These are phyloP conservation scores for Nitzschia sp. DNA, from an alignment of 108 stramenopile species.

Conservation along the genomic window DNA sequence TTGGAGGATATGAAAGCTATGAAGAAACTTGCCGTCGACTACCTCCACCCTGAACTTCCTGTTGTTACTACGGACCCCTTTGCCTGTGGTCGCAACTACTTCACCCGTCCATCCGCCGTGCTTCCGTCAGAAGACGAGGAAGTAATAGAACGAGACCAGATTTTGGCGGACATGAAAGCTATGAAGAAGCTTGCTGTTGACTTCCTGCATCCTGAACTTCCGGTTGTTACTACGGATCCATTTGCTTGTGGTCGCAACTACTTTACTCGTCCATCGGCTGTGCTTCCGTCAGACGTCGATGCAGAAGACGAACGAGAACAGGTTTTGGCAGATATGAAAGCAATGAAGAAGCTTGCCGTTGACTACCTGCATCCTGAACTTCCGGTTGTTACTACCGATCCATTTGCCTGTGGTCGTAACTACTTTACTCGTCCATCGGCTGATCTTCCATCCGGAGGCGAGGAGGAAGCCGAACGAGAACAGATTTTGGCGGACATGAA, in stretches of 20 bases:
- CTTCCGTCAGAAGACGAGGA: constrained; percentile 4
- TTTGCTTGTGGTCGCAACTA: constrained; percentile 53
- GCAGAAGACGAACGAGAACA: constrained; percentile 51
- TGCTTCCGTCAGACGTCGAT: constrained; percentile 24
- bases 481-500: constrained; percentile 22
- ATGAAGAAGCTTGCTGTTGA: constrained; percentile 24
- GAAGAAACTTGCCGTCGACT: constrained; percentile 35
- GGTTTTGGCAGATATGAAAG: constrained; percentile 53
- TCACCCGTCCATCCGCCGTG: constrained; percentile 53
- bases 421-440: constrained; percentile 65
- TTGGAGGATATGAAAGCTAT: constrained; percentile 52
- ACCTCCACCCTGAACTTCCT: constrained; percentile 42
- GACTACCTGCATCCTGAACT: constrained; percentile 42
- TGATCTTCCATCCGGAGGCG: constrained; percentile 3
- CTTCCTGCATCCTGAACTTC: constrained; percentile 40
- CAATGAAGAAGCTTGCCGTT: constrained; percentile 41
- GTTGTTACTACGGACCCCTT: constrained; percentile 31
- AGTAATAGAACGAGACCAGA: constrained; percentile 13
- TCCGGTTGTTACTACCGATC: constrained; percentile 31
- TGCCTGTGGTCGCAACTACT: constrained; percentile 56
- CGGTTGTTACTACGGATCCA: constrained; percentile 31
- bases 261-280: constrained; percentile 55
- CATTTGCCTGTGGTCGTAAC: constrained; percentile 47
- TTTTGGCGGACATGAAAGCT: constrained; percentile 21
- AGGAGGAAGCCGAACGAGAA: constrained; percentile 17